Percentiles rank a stretch among this genome's conserved stretches.
These are phyloP conservation scores for Bacidia gigantensis DNA, from an alignment of 495 filamentous ascomycete species.

Conservation along the genomic window DNA sequence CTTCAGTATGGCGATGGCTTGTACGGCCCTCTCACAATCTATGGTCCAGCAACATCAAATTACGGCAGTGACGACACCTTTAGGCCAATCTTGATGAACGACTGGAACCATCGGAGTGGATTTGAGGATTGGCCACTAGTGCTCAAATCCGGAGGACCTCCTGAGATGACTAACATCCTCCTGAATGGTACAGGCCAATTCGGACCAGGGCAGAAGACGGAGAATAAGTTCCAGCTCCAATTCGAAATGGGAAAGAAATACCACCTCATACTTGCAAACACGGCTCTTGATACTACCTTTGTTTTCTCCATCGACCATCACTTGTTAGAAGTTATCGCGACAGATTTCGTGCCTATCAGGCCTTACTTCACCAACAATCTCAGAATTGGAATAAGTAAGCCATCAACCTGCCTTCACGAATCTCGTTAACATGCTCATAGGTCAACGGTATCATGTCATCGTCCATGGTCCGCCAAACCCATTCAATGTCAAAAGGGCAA, in stretches of 20 bases:
- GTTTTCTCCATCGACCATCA: slow-evolving; percentile 38
- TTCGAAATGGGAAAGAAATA: slow-evolving; percentile 36
- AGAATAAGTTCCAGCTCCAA: too few relatives aligned
- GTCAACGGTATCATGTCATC: slow-evolving; percentile 57
- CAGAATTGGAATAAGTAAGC: slow-evolving; percentile 38
- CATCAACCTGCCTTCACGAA: too few relatives aligned
- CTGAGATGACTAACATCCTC: slow-evolving; percentile 35
- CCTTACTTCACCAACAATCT: slow-evolving; percentile 31
- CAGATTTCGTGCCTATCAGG: slow-evolving; percentile 33
- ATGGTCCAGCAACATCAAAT: too few relatives aligned
- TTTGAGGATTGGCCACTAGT: slow-evolving; percentile 19
- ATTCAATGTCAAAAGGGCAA: slow-evolving; percentile 13
- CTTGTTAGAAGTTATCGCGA: slow-evolving; percentile 31
- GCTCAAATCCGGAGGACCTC: slow-evolving; percentile 31
- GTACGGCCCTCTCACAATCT: too few relatives aligned
- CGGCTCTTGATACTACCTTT: slow-evolving; percentile 36
- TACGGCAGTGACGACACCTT: slow-evolving; percentile 20
- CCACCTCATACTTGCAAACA: slow-evolving; percentile 34
- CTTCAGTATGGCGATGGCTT: too few relatives aligned
- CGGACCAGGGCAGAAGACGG: too few relatives aligned
- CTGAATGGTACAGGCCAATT: slow-evolving; percentile 37
- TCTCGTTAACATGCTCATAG: too few relatives aligned
- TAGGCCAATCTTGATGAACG: slow-evolving; percentile 13
- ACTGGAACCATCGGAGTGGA: slow-evolving; percentile 9
- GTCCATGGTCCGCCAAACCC: slow-evolving; percentile 48